A percentile compares a stretch with the other conserved stretches of the same genome.
These are phyloP conservation scores for Chaetomiaceae sp. DNA, from an alignment of 2,329 filamentous ascomycete species.

Conservation along the genomic window DNA sequence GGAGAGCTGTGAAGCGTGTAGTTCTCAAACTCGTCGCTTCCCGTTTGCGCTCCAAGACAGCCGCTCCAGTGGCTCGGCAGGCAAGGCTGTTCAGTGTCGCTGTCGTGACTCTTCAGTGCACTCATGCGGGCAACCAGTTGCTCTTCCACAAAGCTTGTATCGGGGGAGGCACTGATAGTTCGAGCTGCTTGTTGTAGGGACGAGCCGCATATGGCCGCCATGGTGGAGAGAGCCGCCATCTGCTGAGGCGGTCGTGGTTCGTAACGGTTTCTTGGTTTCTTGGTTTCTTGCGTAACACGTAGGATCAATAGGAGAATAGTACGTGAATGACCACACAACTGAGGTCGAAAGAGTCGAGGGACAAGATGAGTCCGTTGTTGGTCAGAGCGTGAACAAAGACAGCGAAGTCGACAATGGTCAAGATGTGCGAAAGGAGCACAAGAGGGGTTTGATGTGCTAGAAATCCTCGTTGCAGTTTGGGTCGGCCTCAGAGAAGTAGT, in stretches of 20 bases:
- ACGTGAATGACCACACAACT: slow-evolving; percentile 1
- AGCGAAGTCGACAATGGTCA: slow-evolving; percentile 2
- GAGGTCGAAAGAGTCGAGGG: neutral
- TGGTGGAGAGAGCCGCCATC: slow-evolving; percentile 11
- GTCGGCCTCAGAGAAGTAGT: slow-evolving; percentile 10
- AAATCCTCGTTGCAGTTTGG: slow-evolving; percentile 6
- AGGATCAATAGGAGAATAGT: neutral
- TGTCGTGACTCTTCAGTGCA: slow-evolving; percentile 13
- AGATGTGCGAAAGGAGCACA: slow-evolving; percentile 5
- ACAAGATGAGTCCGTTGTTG: slow-evolving; percentile 1
- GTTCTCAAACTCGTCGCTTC: slow-evolving; percentile 23
- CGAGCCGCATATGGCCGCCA: slow-evolving; percentile 12
- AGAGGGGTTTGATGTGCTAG: slow-evolving; percentile 14
- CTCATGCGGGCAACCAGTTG: slow-evolving; percentile 10
- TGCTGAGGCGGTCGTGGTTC: slow-evolving; percentile 6
- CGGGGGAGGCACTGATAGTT: slow-evolving; percentile 9
- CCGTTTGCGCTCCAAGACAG: slow-evolving; percentile 14
- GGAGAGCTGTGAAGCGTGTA: slow-evolving; percentile 25
- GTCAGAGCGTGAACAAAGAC: slow-evolving; percentile 9
- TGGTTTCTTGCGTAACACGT: neutral
- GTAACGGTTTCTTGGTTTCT: slow-evolving; percentile 1
- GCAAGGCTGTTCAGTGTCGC: slow-evolving; percentile 8
- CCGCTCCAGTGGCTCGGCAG: slow-evolving; percentile 19
- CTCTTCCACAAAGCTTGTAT: neutral
- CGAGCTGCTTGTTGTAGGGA: slow-evolving; percentile 9